A percentile compares a stretch with the other conserved stretches of the same genome.
Conservation (phyloP, 257 asterid genomes). For the Mitragyna speciosa region DNA sequence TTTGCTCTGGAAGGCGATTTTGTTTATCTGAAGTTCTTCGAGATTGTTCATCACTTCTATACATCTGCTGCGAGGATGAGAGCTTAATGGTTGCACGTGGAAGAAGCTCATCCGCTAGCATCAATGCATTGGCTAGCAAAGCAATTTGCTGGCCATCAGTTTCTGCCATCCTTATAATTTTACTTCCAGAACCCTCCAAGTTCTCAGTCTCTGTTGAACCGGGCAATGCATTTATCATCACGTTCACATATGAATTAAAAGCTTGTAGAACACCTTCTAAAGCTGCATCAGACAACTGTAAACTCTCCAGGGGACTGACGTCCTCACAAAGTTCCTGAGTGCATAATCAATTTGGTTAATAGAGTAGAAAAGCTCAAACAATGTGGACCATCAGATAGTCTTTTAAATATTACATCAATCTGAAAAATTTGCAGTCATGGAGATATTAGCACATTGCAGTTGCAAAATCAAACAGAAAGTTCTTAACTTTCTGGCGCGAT, state of each 20-base stretch:
- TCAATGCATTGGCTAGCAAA: slow-evolving; percentile 70
- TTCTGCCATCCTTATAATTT: slow-evolving; percentile 73
- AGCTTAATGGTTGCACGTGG: slow-evolving; percentile 74
- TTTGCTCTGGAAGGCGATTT: slow-evolving; percentile 63
- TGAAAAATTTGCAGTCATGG: not conserved
- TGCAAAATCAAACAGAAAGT: not conserved
- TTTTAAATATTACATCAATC: no score
- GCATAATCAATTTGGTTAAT: not conserved
- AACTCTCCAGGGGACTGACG: slow-evolving; percentile 71
- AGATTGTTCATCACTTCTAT: slow-evolving; percentile 42
- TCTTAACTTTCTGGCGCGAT: not conserved
- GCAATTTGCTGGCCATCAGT: slow-evolving; percentile 66
- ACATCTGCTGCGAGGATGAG: slow-evolving; percentile 29
- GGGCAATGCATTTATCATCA: slow-evolving; percentile 75
- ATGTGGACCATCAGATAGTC: no score
- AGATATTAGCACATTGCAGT: no score
- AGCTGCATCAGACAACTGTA: slow-evolving; percentile 65
- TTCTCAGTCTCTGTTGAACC: slow-evolving; percentile 70
- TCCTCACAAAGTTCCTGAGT: slow-evolving; percentile 84
- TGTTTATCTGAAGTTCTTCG: slow-evolving; percentile 44
- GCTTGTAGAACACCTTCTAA: slow-evolving; percentile 70
- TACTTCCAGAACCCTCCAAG: slow-evolving; percentile 77
- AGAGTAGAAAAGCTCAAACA: not conserved
- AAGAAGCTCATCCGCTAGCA: slow-evolving; percentile 76
- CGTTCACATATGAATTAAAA: slow-evolving; percentile 58